A percentile compares a stretch with the other conserved stretches of the same genome.
These are phyloP conservation scores for Fallopia convolvulus DNA, from an alignment of 148 eudicot species.

Conservation along the genomic window DNA sequence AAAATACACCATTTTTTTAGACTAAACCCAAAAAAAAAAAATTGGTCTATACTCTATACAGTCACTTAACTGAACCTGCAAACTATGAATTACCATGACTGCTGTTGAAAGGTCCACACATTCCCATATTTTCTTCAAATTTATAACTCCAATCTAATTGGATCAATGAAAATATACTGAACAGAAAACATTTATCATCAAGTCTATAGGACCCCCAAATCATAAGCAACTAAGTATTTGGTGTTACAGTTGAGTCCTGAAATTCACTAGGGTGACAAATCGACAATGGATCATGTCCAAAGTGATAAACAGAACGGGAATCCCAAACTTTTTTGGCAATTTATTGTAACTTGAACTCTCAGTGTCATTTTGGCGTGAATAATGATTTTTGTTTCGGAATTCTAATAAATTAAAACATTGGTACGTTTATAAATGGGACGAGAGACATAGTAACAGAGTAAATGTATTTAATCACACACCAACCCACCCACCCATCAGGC, in stretches of 20 bases:
- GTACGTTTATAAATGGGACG: too few relatives aligned
- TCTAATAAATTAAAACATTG: too few relatives aligned
- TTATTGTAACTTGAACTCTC: background rate
- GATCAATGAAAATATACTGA: too few relatives aligned
- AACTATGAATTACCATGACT: background rate
- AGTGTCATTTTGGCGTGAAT: background rate
- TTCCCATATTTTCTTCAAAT: background rate
- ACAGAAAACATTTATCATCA: too few relatives aligned
- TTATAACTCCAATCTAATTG: background rate
- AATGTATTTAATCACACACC: background rate
- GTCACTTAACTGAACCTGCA: background rate
- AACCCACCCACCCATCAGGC: background rate
- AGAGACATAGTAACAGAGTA: too few relatives aligned
- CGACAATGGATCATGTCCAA: too few relatives aligned
- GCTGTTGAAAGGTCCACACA: background rate
- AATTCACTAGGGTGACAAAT: too few relatives aligned
- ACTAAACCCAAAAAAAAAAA: too few relatives aligned
- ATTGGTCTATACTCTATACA: too few relatives aligned
- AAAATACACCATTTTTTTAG: too few relatives aligned
- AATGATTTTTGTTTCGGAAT: background rate
- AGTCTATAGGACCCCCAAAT: too few relatives aligned
- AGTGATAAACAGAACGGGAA: background rate
- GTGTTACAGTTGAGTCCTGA: background rate
- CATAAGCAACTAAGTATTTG: too few relatives aligned
- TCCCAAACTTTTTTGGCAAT: background rate